A percentile compares a stretch with the other conserved stretches of the same genome.
These are phyloP conservation scores for Zelonia costaricensis DNA, from an alignment of 208 protist genomes.

Conservation along the genomic window DNA sequence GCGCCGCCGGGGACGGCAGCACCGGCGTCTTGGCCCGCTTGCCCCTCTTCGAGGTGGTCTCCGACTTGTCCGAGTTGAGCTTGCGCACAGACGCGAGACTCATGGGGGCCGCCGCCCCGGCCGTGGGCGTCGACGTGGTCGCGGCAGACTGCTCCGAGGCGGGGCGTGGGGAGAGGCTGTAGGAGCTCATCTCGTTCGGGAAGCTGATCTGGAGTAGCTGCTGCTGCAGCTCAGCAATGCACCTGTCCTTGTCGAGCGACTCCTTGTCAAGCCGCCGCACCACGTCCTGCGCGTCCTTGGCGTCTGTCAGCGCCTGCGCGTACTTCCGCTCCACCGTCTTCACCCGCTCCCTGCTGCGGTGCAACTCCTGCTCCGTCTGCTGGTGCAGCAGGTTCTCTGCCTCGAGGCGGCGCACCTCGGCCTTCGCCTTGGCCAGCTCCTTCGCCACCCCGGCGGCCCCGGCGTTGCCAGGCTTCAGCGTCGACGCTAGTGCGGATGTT, in stretches of 20 bases:
- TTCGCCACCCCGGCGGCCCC: slow-evolving; percentile 25
- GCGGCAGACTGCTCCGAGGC: slow-evolving; percentile 6
- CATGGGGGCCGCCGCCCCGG: background rate
- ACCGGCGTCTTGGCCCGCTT: slow-evolving; percentile 10
- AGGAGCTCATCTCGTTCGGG: background rate
- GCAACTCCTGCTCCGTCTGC: slow-evolving; percentile 34
- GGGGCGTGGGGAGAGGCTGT: background rate
- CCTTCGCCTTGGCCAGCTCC: slow-evolving; percentile 35
- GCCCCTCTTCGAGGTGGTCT: slow-evolving; percentile 1
- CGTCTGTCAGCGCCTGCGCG: slow-evolving; percentile 13
- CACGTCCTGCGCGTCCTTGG: slow-evolving; percentile 14
- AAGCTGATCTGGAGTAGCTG: slow-evolving; percentile 2
- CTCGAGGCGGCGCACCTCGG: slow-evolving; percentile 33
- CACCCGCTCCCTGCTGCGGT: slow-evolving; percentile 19
- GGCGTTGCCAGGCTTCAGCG: slow-evolving; percentile 27
- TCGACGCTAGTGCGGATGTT: too few relatives aligned
- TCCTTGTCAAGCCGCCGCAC: slow-evolving; percentile 13
- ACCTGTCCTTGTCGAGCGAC: slow-evolving; percentile 11
- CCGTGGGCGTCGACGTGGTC: background rate
- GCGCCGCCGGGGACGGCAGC: background rate
- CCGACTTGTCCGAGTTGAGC: background rate
- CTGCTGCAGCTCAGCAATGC: slow-evolving; percentile 27
- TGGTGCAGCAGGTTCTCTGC: slow-evolving; percentile 34
- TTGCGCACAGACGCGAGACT: background rate
- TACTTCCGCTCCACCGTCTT: slow-evolving; percentile 18